Percentiles rank a stretch among this genome's conserved stretches.
These are phyloP conservation scores for Macrolepiota albuminosa DNA, from an alignment of 768 basidiomycete species.

Conservation along the genomic window DNA sequence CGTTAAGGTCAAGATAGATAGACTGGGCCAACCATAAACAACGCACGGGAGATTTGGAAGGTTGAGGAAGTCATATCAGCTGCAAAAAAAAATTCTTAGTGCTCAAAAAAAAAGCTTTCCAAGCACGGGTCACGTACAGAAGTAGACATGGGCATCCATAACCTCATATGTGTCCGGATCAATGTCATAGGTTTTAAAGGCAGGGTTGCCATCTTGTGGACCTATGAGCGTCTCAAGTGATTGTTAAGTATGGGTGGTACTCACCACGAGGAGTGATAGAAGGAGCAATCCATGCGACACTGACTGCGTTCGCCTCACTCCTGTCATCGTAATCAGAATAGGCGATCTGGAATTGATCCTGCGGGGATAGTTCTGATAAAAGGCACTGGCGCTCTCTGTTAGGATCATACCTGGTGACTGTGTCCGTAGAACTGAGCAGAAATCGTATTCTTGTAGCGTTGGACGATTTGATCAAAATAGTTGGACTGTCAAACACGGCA, in stretches of 20 bases:
- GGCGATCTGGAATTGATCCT: slow-evolving; percentile 44
- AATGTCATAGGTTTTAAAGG: slow-evolving; percentile 57
- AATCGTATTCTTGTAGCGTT: slow-evolving; percentile 54
- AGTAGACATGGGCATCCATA: slow-evolving; percentile 51
- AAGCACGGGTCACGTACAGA: slow-evolving; percentile 29
- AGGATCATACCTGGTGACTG: slow-evolving; percentile 35
- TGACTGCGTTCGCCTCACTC: slow-evolving; percentile 39
- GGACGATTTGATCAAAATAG: slow-evolving; percentile 58
- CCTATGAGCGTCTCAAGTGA: background rate
- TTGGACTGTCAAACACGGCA: slow-evolving; percentile 37
- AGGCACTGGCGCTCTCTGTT: background rate
- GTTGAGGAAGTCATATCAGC: slow-evolving; percentile 36
- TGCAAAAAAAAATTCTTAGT: slow-evolving; percentile 13
- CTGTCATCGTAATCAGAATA: slow-evolving; percentile 51
- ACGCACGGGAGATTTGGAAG: slow-evolving; percentile 45
- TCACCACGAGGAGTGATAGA: slow-evolving; percentile 54
- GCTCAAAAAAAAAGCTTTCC: background rate
- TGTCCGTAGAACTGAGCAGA: slow-evolving; percentile 63
- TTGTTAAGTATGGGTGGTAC: slow-evolving; percentile 10
- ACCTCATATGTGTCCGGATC: slow-evolving; percentile 65
- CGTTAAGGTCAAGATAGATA: slow-evolving; percentile 1
- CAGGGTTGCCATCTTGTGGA: slow-evolving; percentile 45
- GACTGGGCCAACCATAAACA: background rate
- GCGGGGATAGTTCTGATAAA: background rate
- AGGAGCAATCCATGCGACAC: slow-evolving; percentile 47